Conservation (phyloP, 1,284 basidiomycete species). For the Pholiota adiposa region DNA sequence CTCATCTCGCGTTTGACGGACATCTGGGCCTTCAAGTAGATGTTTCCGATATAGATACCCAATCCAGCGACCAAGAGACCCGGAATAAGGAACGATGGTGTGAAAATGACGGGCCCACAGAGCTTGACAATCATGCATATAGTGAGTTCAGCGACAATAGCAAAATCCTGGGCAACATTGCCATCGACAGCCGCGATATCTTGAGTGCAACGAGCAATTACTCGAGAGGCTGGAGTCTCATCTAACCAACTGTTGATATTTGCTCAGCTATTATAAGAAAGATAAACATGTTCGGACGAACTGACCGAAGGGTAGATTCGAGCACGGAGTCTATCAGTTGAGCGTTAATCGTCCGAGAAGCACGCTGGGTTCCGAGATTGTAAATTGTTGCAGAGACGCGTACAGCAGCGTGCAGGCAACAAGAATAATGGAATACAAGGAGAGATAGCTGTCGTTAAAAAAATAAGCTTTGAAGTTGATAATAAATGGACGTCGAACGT, state of each 20-base stretch:
- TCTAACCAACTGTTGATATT: slow-evolving; percentile 49
- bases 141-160: slow-evolving; percentile 28
- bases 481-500: neutral
- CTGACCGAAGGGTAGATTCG: slow-evolving; percentile 47
- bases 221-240: slow-evolving; percentile 54
- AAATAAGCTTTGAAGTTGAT: neutral
- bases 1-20: slow-evolving; percentile 69
- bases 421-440: slow-evolving; percentile 3
- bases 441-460: slow-evolving; percentile 22
- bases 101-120: slow-evolving; percentile 33
- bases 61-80: slow-evolving; percentile 31
- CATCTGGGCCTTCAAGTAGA: slow-evolving; percentile 56
- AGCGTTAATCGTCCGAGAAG: slow-evolving; percentile 21
- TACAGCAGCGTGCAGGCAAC: slow-evolving; percentile 6
- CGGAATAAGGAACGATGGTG: slow-evolving; percentile 38
- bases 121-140: slow-evolving; percentile 36
- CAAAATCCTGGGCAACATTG: slow-evolving; percentile 1
- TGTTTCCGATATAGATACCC: slow-evolving; percentile 36
- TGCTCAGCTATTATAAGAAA: neutral
- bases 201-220: slow-evolving; percentile 59
- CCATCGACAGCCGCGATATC: slow-evolving; percentile 41
- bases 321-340: slow-evolving; percentile 32
- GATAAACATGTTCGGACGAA: neutral
- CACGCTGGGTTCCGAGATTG: slow-evolving; percentile 17
- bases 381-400: slow-evolving; percentile 13